A percentile compares a stretch with the other conserved stretches of the same genome.
phyloP scores from a whole-genome alignment of 2,329 filamentous ascomycete species.

The Pyrenophora graminea region DNA sequence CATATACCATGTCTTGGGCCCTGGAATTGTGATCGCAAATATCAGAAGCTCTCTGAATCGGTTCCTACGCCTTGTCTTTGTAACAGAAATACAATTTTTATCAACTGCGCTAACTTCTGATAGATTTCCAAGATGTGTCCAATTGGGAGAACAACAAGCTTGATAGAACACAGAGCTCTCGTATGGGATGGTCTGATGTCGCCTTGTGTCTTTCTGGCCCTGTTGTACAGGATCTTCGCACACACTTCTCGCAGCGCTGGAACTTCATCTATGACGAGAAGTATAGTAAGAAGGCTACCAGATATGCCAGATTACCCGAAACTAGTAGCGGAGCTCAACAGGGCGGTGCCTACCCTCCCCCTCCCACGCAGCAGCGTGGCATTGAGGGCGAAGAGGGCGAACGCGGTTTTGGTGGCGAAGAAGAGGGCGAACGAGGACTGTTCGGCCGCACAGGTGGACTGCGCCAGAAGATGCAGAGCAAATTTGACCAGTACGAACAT shows the following conservation, averaged over 20 bases:
- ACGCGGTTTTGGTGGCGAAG: constrained; percentile 41
- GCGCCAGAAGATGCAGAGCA: constrained; percentile 35
- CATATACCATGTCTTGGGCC: too few species aligned
- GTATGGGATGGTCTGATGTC: constrained; percentile 94
- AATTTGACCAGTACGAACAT: constrained; percentile 27
- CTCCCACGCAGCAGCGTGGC: constrained; percentile 39
- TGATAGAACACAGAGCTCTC: constrained; percentile 74
- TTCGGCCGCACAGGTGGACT: constrained; percentile 32
- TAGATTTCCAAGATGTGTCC: constrained; percentile 72
- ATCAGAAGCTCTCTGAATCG: not conserved
- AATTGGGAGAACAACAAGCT: constrained; percentile 87
- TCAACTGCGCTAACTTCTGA: constrained; percentile 16
- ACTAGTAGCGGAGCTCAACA: constrained; percentile 40
- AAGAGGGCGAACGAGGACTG: constrained; percentile 40
- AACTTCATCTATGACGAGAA: constrained; percentile 89
- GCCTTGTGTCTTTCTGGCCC: constrained; percentile 75
- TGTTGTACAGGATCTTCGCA: constrained; percentile 72
- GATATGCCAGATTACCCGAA: constrained; percentile 50
- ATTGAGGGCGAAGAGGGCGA: constrained; percentile 43
- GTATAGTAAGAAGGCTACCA: constrained; percentile 64
- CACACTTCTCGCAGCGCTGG: constrained; percentile 85
- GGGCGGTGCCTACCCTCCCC: constrained; percentile 50
- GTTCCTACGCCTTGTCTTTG: not conserved
- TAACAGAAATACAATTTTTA: not conserved
- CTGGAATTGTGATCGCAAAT: too few species aligned